phyloP scores from a whole-genome alignment of 352 stramenopile species.

The Pythium rishiriense region DNA sequence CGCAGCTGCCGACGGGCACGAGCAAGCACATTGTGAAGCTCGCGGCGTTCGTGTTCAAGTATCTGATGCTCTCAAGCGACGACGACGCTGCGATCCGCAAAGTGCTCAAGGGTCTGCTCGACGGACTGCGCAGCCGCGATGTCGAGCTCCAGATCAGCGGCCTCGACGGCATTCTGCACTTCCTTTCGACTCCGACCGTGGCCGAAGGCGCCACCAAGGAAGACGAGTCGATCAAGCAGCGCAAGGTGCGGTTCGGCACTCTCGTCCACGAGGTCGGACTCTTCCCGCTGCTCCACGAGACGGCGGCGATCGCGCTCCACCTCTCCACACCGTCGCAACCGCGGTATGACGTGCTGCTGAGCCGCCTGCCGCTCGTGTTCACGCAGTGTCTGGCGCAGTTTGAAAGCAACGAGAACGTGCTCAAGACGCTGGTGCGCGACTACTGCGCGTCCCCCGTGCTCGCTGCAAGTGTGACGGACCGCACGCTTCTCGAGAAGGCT shows the following conservation, averaged over 20 bases:
- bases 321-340: constrained; percentile 20
- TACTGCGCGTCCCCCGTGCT: constrained; percentile 74
- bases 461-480: constrained; percentile 39
- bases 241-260: constrained; percentile 48
- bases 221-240: constrained; percentile 26
- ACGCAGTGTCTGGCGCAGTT: constrained; percentile 83
- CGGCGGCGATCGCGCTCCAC: constrained; percentile 49
- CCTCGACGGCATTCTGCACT: constrained; percentile 74
- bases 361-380: constrained; percentile 76
- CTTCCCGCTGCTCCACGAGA: constrained; percentile 73
- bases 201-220: constrained; percentile 12
- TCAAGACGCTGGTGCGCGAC: constrained; percentile 69
- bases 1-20: constrained; percentile 37
- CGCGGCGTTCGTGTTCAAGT: constrained; percentile 76
- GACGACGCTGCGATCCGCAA: constrained; percentile 49
- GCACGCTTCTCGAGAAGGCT: constrained; percentile 47
- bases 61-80: constrained; percentile 53
- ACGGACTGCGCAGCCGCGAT: constrained; percentile 68
- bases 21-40: constrained; percentile 72
- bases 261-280: constrained; percentile 71
- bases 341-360: constrained; percentile 55
- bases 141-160: constrained; percentile 67
- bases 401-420: constrained; percentile 56
- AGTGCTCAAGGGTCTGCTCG: constrained; percentile 57
- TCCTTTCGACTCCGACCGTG: constrained; percentile 49